phyloP scores from a whole-genome alignment of 2,329 filamentous ascomycete species.

The Aureobasidium mangrovei region DNA sequence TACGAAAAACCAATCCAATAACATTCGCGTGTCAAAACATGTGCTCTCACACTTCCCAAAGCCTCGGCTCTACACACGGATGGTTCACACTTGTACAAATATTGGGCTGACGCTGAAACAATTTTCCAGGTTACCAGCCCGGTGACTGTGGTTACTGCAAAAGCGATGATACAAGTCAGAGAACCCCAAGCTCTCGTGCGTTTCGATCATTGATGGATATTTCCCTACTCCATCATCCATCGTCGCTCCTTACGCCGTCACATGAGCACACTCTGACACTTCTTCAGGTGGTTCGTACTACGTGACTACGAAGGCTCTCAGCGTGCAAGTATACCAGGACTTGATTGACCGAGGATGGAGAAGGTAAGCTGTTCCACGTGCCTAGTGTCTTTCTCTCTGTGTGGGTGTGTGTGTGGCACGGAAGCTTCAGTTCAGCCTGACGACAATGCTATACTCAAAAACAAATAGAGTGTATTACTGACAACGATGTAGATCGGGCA shows the following conservation, averaged over 20 bases:
- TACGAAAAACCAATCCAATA: constrained; percentile 9
- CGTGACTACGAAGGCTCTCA: constrained; percentile 52
- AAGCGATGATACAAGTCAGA: constrained; percentile 36
- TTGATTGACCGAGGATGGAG: constrained; percentile 72
- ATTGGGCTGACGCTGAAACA: neutral
- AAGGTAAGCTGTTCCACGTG: constrained; percentile 46
- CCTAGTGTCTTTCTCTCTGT: neutral
- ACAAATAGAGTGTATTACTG: neutral
- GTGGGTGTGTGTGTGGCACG: no score
- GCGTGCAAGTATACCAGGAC: constrained; percentile 58
- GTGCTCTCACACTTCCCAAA: neutral
- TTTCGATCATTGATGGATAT: constrained; percentile 19
- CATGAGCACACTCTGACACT: constrained; percentile 18
- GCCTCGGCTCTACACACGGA: neutral
- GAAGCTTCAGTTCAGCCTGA: neutral
- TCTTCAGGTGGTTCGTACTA: constrained; percentile 63
- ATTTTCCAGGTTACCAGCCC: constrained; percentile 35
- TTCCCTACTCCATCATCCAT: neutral
- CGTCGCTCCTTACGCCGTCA: neutral
- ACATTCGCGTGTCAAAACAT: neutral
- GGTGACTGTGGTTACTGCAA: constrained; percentile 43
- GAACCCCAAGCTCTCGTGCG: constrained; percentile 42
- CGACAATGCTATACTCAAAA: neutral
- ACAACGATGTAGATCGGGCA: constrained; percentile 37
- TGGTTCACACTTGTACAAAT: neutral